Conservation (phyloP, 148 eudicot species). For the Pharnaceum exiguum region DNA sequence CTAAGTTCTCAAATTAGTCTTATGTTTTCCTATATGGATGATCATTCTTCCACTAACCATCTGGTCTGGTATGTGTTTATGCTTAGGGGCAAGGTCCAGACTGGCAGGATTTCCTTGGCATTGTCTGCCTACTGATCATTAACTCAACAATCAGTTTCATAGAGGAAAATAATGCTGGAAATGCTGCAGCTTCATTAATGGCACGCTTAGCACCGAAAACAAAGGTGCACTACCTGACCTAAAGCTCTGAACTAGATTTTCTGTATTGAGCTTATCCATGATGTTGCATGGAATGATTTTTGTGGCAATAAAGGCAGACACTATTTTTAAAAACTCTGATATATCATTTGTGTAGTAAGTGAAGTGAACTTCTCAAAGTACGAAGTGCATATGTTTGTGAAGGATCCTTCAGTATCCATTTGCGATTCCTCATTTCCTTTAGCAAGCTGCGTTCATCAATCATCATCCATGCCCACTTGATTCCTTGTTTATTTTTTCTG, state of each 20-base stretch:
- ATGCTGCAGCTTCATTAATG: conserved; percentile 73
- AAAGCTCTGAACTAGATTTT: not conserved
- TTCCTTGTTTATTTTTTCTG: not conserved
- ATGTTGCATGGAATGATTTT: no score
- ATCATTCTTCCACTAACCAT: not conserved
- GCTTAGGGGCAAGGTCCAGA: conserved; percentile 70
- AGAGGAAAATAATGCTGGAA: conserved; percentile 79
- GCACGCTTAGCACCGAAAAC: conserved; percentile 66
- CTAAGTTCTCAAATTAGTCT: not conserved
- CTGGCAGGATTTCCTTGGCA: conserved; percentile 78
- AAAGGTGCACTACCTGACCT: conserved; percentile 34
- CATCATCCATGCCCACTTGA: no score
- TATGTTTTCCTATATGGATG: not conserved
- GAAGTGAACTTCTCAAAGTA: no score
- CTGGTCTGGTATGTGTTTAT: not conserved
- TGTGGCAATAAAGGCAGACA: no score
- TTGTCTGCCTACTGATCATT: conserved; percentile 47
- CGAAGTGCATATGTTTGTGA: no score
- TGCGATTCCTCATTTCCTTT: no score
- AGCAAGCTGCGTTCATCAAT: no score
- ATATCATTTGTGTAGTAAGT: no score
- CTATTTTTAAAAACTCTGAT: no score
- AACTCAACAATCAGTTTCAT: conserved; percentile 71
- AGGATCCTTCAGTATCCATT: not conserved
- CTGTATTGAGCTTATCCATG: no score